Base-by-base conservation (phyloP, 116 monocot genomes). In the Phalaenopsis hybrid region DNA sequence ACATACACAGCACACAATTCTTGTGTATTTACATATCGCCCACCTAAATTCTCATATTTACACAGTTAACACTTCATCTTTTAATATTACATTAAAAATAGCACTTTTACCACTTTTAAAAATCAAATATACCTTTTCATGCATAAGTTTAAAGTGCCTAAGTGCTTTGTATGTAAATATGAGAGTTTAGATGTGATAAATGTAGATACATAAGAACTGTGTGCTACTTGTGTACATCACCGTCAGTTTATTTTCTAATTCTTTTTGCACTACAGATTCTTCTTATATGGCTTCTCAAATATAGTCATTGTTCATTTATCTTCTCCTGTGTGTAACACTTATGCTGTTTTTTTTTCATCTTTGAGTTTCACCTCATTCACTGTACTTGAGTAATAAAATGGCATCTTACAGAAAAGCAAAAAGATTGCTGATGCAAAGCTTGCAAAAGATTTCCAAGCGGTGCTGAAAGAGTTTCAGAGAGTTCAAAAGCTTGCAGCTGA, bases 381-480 rank as follows among this genome's bases (percentile, higher is more conserved):
- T 37, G 4, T 73, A 15, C 65, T 34, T 73, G 41, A 34, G 12
- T 34, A 16, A 13, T 65, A 25, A 65, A n/a, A 74, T 25, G 79
- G 1, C 73, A 67, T 68, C 25, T 85, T 41, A 69, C 80, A 88
- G 88, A 77, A 77, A 28, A 85, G 80, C 83, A 88, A 88, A 44
- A 88, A 88, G 85, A 85, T 88, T 63, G 85, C 85, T 65, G 88
- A 88, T 83, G 88, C 88, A 25, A 88, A 88, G 59, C 81, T 88
- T 44, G 85, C 88, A 33, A 88, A 85, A 67, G 88, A 88, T 83
- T 88, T 88, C 57, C 85, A 88, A 79, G 79, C 85, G 44, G 78
- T 85, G 13, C 67, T 88, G 37, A 88, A 88, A 78, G 88, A 88
- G 37, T 88, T 88, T 74, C 88, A 88, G 72, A 88, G 81, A 78